A percentile compares a stretch with the other conserved stretches of the same genome.
Conservation (phyloP, 495 filamentous ascomycete species). For the Penicillium argentinense region DNA sequence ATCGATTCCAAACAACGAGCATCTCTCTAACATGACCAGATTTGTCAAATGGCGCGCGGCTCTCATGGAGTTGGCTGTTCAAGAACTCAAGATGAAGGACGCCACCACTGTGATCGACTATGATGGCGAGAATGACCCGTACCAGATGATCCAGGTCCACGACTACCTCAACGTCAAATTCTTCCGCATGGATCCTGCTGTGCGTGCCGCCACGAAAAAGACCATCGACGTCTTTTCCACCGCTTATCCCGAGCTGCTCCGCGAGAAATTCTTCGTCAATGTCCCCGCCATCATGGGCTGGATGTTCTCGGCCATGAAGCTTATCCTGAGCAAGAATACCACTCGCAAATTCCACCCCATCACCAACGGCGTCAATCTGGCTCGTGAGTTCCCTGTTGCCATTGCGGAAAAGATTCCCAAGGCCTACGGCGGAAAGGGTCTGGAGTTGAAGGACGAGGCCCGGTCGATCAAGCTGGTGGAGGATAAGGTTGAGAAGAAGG, state of each 20-base stretch:
- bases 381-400: constrained; percentile 56
- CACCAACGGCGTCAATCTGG: constrained; percentile 69
- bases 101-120: constrained; percentile 73
- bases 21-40: constrained; percentile 33
- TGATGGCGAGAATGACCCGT: constrained; percentile 66
- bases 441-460: constrained; percentile 29
- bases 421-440: constrained; percentile 71
- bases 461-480: constrained; percentile 30
- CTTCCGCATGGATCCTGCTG: constrained; percentile 66
- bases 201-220: constrained; percentile 70
- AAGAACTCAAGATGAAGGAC: constrained; percentile 62
- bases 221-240: constrained; percentile 74
- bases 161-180: constrained; percentile 85
- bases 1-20: neutral
- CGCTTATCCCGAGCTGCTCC: constrained; percentile 84
- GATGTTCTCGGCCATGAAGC: constrained; percentile 76
- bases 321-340: constrained; percentile 75
- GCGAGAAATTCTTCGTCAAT: constrained; percentile 91
- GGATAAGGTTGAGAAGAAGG: constrained; percentile 16
- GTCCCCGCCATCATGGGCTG: constrained; percentile 86
- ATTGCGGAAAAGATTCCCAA: constrained; percentile 61
- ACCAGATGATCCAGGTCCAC: constrained; percentile 86
- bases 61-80: constrained; percentile 79
- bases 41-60: constrained; percentile 85
- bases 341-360: constrained; percentile 84